These are phyloP conservation scores for Castanea sativa DNA, from an alignment of 306 rosid genomes.

Conservation along the genomic window DNA sequence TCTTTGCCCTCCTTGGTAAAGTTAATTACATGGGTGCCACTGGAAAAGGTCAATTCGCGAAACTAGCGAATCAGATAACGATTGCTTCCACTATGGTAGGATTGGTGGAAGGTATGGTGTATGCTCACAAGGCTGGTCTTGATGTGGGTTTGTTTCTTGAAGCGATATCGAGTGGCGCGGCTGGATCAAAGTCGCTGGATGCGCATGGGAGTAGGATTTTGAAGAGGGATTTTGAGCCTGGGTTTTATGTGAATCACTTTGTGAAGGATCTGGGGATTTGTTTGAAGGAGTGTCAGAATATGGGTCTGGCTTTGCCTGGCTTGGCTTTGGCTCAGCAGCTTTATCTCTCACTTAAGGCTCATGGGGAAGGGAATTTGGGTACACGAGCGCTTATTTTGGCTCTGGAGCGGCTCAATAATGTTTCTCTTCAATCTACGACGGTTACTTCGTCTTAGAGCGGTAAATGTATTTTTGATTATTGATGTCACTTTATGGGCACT, in stretches of 20 bases:
- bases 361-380: conserved; percentile 79
- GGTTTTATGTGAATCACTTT: conserved; percentile 77
- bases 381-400: conserved; percentile 68
- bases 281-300: conserved; percentile 75
- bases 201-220: conserved; percentile 58
- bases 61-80: conserved; percentile 77
- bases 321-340: conserved; percentile 93
- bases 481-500: neutral
- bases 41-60: conserved; percentile 90
- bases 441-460: conserved; percentile 17
- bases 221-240: conserved; percentile 76
- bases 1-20: conserved; percentile 61
- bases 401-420: conserved; percentile 78
- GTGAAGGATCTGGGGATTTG: conserved; percentile 93
- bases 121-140: conserved; percentile 76
- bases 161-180: conserved; percentile 75
- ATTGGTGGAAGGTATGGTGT: conserved; percentile 80
- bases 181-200: conserved; percentile 70
- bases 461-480: neutral
- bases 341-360: conserved; percentile 70
- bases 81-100: conserved; percentile 86
- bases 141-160: conserved; percentile 60
- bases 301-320: conserved; percentile 83
- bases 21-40: conserved; percentile 81
- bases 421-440: conserved; percentile 34